phyloP scores from a whole-genome alignment of 768 basidiomycete species.

The Rossbeevera mucosa region DNA sequence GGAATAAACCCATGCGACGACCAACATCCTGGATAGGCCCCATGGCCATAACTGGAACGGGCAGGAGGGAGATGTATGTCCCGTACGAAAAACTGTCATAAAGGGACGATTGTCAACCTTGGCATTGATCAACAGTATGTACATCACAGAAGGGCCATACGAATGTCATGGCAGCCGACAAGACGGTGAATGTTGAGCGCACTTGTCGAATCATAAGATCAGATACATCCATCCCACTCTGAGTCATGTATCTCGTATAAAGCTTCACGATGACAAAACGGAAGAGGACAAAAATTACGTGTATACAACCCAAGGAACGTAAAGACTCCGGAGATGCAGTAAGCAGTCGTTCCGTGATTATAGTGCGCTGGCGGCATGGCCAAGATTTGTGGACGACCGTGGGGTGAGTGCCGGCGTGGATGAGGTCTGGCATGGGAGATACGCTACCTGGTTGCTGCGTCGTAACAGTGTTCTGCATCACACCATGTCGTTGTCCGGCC shows the following conservation, averaged over 20 bases:
- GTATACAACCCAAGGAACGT: constrained; percentile 70
- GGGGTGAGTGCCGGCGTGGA: too few species aligned
- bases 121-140: rapidly evolving
- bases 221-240: too few species aligned
- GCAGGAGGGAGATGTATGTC: constrained; percentile 52
- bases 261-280: neutral
- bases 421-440: too few species aligned
- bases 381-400: too few species aligned
- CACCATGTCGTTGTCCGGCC: too few species aligned
- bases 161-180: constrained; percentile 57
- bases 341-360: too few species aligned
- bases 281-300: constrained; percentile 30
- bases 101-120: neutral
- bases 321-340: constrained; percentile 52
- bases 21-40: constrained; percentile 61
- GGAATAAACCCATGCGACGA: constrained; percentile 58
- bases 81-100: constrained; percentile 53
- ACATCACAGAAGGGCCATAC: constrained; percentile 61
- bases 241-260: neutral
- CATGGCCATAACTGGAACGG: constrained; percentile 56
- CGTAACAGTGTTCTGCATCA: too few species aligned
- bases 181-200: constrained; percentile 57
- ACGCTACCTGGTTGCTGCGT: too few species aligned
- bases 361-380: too few species aligned
- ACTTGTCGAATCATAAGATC: constrained; percentile 46